Evolutionary conservation across 768 basidiomycete genomes (phyloP).

Genomic region (Mycena olivaceomarginata): DNA sequence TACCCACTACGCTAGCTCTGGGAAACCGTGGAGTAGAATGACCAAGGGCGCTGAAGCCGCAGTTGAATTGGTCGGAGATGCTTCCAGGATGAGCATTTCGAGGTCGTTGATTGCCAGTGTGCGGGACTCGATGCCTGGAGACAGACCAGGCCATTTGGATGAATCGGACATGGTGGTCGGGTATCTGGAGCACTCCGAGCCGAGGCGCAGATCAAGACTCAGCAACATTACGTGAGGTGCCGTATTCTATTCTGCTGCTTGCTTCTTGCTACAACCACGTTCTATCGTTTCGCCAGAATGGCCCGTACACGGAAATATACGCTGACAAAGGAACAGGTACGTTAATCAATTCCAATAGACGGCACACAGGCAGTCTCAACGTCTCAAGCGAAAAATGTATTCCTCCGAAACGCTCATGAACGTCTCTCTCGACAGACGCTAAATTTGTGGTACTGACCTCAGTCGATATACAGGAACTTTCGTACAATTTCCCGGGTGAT

Average conservation of each 20-base stretch:
- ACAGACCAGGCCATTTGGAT: constrained; percentile 27
- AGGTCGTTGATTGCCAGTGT: constrained; percentile 67
- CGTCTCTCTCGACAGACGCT: too few species aligned
- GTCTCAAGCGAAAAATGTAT: constrained; percentile 59
- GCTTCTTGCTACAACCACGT: not conserved
- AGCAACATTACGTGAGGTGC: too few species aligned
- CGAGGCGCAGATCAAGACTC: too few species aligned
- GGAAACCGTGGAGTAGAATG: constrained; percentile 80
- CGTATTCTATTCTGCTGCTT: too few species aligned
- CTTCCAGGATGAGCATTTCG: constrained; percentile 72
- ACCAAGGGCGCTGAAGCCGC: constrained; percentile 61
- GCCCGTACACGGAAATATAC: constrained; percentile 23
- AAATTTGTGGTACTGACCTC: too few species aligned
- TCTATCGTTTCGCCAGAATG: constrained; percentile 13
- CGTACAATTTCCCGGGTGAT: constrained; percentile 71
- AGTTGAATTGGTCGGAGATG: constrained; percentile 51
- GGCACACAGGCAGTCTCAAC: too few species aligned
- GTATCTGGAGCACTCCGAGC: too few species aligned
- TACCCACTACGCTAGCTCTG: constrained; percentile 72
- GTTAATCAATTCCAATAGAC: not conserved
- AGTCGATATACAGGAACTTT: constrained; percentile 61
- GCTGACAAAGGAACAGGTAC: constrained; percentile 64
- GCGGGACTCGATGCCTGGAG: constrained; percentile 53
- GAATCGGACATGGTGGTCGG: constrained; percentile 18
- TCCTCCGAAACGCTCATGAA: constrained; percentile 65